Conservation (phyloP, 2,329 filamentous ascomycete genomes). For the Aspergillus texensis region DNA sequence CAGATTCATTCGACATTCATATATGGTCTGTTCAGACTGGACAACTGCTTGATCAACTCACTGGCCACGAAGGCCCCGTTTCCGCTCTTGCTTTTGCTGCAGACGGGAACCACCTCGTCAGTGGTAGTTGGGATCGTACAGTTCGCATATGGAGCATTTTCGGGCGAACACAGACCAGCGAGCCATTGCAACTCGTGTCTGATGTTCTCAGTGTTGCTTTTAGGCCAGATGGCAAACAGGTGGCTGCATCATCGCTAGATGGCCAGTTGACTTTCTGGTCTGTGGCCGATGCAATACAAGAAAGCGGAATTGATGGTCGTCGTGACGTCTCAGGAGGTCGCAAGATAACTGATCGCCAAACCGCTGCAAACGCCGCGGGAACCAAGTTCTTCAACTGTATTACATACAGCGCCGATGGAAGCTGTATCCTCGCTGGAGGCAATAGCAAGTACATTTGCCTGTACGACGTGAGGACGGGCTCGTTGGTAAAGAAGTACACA, state of each 20-base stretch:
- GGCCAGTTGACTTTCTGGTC: constrained; percentile 96
- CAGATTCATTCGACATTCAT: constrained; percentile 96
- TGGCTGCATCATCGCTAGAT: constrained; percentile 89
- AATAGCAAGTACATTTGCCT: constrained; percentile 99
- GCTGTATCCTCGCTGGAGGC: constrained; percentile 84
- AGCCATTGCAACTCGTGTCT: constrained; percentile 87
- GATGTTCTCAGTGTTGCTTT: constrained; percentile 87
- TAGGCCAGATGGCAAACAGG: constrained; percentile 84
- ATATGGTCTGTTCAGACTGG: constrained; percentile 99
- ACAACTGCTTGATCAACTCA: constrained; percentile 84
- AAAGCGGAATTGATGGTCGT: constrained; percentile 82
- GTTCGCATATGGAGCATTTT: constrained; percentile 97
- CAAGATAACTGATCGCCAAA: constrained; percentile 82
- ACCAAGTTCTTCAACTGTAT: constrained; percentile 90
- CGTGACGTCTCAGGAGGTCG: constrained; percentile 92
- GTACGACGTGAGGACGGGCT: constrained; percentile 91
- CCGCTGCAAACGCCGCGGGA: constrained; percentile 85
- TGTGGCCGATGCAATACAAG: constrained; percentile 81
- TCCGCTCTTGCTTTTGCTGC: constrained; percentile 86
- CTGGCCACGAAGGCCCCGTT: constrained; percentile 92
- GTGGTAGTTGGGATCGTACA: constrained; percentile 95
- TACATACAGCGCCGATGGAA: constrained; percentile 88
- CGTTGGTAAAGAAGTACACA: constrained; percentile 90
- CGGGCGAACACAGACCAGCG: constrained; percentile 87
- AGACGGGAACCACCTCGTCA: constrained; percentile 79